Percentiles rank a stretch among this genome's conserved stretches.
phyloP scores from a whole-genome alignment of 2,329 filamentous ascomycete species.

The Arthrobotrys entomopaga region DNA sequence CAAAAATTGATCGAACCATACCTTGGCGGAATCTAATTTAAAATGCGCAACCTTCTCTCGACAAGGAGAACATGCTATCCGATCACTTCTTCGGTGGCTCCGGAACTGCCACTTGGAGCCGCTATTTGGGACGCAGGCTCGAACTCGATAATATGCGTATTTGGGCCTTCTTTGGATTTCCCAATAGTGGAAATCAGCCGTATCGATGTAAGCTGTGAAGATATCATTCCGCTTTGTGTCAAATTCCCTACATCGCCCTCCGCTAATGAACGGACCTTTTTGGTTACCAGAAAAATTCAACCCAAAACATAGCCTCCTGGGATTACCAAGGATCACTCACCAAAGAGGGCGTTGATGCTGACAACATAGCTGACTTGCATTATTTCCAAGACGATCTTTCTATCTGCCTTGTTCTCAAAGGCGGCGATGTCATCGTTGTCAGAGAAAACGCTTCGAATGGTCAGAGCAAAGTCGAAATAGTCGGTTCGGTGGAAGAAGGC shows the following conservation, averaged over 20 bases:
- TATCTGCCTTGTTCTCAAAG: constrained; percentile 83
- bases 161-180: constrained; percentile 79
- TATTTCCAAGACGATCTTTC: constrained; percentile 83
- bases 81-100: constrained; percentile 56
- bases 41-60: constrained; percentile 58
- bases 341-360: constrained; percentile 76
- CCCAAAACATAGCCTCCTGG: constrained; percentile 77
- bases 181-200: constrained; percentile 78
- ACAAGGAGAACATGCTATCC: constrained; percentile 54
- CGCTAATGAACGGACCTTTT: no score
- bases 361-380: constrained; percentile 81
- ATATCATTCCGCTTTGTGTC: no score
- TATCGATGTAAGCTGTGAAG: constrained; percentile 52
- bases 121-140: constrained; percentile 85
- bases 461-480: constrained; percentile 88
- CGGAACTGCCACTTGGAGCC: constrained; percentile 74
- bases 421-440: constrained; percentile 89
- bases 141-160: constrained; percentile 81
- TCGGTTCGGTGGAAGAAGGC: constrained; percentile 91
- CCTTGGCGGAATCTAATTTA: constrained; percentile 4
- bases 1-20: no score
- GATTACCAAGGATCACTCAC: constrained; percentile 77
- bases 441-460: constrained; percentile 74
- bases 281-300: no score
- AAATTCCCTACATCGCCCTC: no score